Base-by-base conservation (phyloP, 2,329 filamentous ascomycete species). In the Ophiognomonia clavigignenti-juglandacearum region DNA sequence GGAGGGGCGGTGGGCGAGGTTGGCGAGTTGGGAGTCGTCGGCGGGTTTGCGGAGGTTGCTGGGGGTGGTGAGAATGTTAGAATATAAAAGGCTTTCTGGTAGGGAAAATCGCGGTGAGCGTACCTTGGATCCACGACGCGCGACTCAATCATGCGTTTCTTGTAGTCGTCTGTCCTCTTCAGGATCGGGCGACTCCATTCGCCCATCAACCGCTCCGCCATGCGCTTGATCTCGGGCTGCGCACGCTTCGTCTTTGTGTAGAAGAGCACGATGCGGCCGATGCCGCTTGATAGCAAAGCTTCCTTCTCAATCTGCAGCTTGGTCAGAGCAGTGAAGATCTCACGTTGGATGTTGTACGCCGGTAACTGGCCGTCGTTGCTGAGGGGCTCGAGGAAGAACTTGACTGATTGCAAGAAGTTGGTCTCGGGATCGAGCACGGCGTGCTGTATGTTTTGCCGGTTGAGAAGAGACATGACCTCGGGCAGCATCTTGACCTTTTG, bases 161-260 rank as follows among this genome's bases (percentile, higher is more conserved):
- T 91, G 72, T 95, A 96, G 65, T 96, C 90, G 59, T 96, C 90
- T 52, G 88, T 95, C 56, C 90, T 84, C 71, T 95, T 92, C 45
- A 98, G 75, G 54, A 98, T 95, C 4, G 92, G 91, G 34, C 93
- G 78, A 54, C 90, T 96, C 93, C 93, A 98, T 63, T 97, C 92
- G 47, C 88, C 88, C 47, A 96, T 75, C n/a, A 97, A 74, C 40
- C 87, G 82, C 71, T 97, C 91, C 1, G 93, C 93, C 70, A 91
- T 88, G 56, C 92, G 84, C 74, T 96, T 96, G 73, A 98, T 96
- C 52, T 77, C 78, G 4, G 85, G 74, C 67, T 97, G 88, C 1
- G 91, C 86, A 56, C 88, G 85, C 71, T 91, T 95, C 73, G 88
- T 95, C 68, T 91, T 91, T 42, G 91, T 96, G 70, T 98, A 98